These are phyloP conservation scores for Colletotrichum liriopes DNA, from an alignment of 2,329 filamentous ascomycete genomes.

Conservation along the genomic window DNA sequence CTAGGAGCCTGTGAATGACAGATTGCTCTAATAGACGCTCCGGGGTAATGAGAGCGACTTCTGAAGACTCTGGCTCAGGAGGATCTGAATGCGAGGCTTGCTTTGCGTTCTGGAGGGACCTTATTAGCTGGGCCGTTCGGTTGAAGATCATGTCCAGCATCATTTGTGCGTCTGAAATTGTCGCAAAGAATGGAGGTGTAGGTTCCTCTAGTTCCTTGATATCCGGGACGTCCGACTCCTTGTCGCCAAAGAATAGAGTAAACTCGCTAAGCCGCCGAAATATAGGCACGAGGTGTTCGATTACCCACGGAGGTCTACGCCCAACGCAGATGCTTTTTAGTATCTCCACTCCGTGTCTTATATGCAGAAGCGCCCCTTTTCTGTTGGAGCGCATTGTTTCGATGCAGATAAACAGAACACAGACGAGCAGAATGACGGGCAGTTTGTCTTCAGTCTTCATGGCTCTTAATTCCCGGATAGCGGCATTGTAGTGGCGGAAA, in stretches of 20 bases:
- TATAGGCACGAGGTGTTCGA: slow-evolving; percentile 21
- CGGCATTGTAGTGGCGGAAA: slow-evolving; percentile 25
- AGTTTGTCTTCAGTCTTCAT: not conserved
- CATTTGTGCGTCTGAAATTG: not conserved
- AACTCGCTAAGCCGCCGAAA: slow-evolving; percentile 1
- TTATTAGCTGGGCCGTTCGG: no score
- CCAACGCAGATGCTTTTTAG: not conserved
- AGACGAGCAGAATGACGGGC: slow-evolving; percentile 34
- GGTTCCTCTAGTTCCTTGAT: slow-evolving; percentile 6
- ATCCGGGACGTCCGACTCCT: slow-evolving; percentile 35
- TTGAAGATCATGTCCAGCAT: not conserved
- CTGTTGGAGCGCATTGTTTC: slow-evolving; percentile 28
- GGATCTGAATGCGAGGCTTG: no score
- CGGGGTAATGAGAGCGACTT: no score
- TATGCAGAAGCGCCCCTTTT: slow-evolving; percentile 4
- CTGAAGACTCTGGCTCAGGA: no score
- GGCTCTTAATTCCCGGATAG: slow-evolving; percentile 18
- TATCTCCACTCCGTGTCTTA: slow-evolving; percentile 16
- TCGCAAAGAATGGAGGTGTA: not conserved
- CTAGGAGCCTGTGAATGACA: no score
- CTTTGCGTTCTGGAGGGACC: no score
- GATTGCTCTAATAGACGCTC: no score
- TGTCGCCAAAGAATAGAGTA: not conserved
- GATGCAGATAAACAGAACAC: slow-evolving; percentile 32
- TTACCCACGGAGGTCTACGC: slow-evolving; percentile 8